A percentile compares a stretch with the other conserved stretches of the same genome.
These are phyloP conservation scores for Thielaviopsis populi DNA, from an alignment of 2,329 filamentous ascomycete genomes.

Conservation along the genomic window DNA sequence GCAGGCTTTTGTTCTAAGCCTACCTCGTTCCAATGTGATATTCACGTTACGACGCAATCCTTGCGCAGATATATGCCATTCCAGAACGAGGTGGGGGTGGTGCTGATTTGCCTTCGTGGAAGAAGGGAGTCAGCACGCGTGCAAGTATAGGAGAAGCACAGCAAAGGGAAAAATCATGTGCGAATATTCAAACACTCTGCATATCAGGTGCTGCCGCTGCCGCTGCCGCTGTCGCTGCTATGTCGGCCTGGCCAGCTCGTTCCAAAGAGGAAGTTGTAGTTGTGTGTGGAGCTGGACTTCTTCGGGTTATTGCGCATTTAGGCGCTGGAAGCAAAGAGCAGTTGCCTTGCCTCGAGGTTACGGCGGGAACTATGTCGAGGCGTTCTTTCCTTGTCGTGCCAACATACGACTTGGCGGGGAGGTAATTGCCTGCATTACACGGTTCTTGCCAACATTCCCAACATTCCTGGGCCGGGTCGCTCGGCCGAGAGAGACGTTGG, in stretches of 20 bases:
- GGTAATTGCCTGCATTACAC: not conserved
- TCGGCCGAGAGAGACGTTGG: not conserved
- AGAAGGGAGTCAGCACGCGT: not conserved
- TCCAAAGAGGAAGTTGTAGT: not conserved
- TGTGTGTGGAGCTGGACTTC: not conserved
- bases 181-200: not conserved
- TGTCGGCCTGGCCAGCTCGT: not conserved
- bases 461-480: not conserved
- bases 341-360: not conserved
- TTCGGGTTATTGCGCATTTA: not conserved
- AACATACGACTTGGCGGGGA: not conserved
- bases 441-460: too few relatives aligned
- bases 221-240: not conserved
- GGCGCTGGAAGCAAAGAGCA: too few relatives aligned
- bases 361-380: not conserved
- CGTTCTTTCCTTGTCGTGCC: not conserved
- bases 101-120: not conserved
- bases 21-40: not conserved
- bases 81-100: conserved; percentile 1
- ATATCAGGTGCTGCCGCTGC: not conserved
- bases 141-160: not conserved
- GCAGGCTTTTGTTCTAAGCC: not conserved
- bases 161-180: not conserved
- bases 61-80: not conserved
- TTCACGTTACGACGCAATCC: not conserved